These are phyloP conservation scores for Hymenoscyphus fructigenus DNA, from an alignment of 2,329 filamentous ascomycete genomes.

Conservation along the genomic window DNA sequence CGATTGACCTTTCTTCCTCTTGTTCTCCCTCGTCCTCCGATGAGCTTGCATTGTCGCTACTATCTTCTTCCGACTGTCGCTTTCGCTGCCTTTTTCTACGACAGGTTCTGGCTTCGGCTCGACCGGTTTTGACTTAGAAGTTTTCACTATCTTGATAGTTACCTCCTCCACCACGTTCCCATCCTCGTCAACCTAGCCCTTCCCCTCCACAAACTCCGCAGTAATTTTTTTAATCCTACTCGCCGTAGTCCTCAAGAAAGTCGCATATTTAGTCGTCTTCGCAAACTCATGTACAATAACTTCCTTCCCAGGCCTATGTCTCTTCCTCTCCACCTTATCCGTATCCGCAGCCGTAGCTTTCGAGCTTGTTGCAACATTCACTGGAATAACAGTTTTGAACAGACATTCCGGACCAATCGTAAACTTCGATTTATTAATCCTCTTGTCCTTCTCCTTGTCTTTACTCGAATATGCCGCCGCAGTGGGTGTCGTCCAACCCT, in stretches of 20 bases:
- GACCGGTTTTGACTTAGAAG: slow-evolving; percentile 4
- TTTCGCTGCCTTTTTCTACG: slow-evolving; percentile 13
- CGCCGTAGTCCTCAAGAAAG: slow-evolving; percentile 67
- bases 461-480: slow-evolving; percentile 46
- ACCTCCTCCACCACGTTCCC: slow-evolving; percentile 70
- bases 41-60: slow-evolving; percentile 27
- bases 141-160: slow-evolving; percentile 29
- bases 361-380: slow-evolving; percentile 44
- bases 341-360: slow-evolving; percentile 44
- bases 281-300: slow-evolving; percentile 85
- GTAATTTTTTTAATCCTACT: slow-evolving; percentile 47
- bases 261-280: slow-evolving; percentile 78
- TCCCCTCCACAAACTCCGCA: slow-evolving; percentile 73
- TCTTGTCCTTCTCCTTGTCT: slow-evolving; percentile 56
- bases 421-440: slow-evolving; percentile 70
- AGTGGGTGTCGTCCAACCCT: slow-evolving; percentile 49
- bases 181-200: slow-evolving; percentile 82
- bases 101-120: slow-evolving; percentile 23
- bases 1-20: slow-evolving; percentile 10
- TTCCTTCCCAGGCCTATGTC: slow-evolving; percentile 59
- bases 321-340: slow-evolving; percentile 52
- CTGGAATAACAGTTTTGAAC: slow-evolving; percentile 78
- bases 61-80: slow-evolving; percentile 9
- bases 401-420: slow-evolving; percentile 78
- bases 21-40: slow-evolving; percentile 25